Evolutionary conservation across 2,329 filamentous ascomycete species (phyloP).

Genomic region (Pseudohalonectria lignicola): DNA sequence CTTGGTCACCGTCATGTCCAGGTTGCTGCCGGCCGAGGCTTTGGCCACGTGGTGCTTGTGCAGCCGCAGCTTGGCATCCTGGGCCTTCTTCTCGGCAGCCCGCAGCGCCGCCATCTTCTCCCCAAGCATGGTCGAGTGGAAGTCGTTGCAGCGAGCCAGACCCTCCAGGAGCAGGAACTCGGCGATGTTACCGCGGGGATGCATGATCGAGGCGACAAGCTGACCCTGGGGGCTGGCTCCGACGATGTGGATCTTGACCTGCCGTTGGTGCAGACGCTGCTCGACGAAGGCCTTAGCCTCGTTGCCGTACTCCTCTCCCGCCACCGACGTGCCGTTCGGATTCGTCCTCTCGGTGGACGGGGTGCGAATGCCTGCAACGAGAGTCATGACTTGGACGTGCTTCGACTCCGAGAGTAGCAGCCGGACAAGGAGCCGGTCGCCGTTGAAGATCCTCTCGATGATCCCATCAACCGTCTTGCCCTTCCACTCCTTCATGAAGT

Average conservation of each 20-base stretch:
- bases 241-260: constrained; percentile 71
- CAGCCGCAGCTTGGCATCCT: constrained; percentile 63
- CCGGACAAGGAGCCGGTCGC: constrained; percentile 79
- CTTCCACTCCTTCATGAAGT: constrained; percentile 77
- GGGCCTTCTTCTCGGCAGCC: constrained; percentile 77
- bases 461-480: constrained; percentile 75
- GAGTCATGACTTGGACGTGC: constrained; percentile 80
- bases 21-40: constrained; percentile 44
- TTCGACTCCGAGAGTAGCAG: constrained; percentile 71
- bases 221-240: constrained; percentile 85
- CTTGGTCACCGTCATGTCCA: constrained; percentile 76
- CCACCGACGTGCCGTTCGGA: constrained; percentile 66
- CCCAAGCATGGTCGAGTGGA: constrained; percentile 87
- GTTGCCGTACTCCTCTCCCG: constrained; percentile 81
- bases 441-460: constrained; percentile 83
- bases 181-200: constrained; percentile 87
- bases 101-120: constrained; percentile 77
- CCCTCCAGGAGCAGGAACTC: constrained; percentile 84
- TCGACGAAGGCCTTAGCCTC: constrained; percentile 87
- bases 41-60: constrained; percentile 75
- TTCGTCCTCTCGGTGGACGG: constrained; percentile 82
- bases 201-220: constrained; percentile 76
- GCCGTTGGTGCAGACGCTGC: constrained; percentile 71
- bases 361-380: constrained; percentile 79
- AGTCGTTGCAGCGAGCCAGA: constrained; percentile 85